Evolutionary conservation across 768 basidiomycete genomes (phyloP).

Genomic region (Psilocybe subaeruginosa): DNA sequence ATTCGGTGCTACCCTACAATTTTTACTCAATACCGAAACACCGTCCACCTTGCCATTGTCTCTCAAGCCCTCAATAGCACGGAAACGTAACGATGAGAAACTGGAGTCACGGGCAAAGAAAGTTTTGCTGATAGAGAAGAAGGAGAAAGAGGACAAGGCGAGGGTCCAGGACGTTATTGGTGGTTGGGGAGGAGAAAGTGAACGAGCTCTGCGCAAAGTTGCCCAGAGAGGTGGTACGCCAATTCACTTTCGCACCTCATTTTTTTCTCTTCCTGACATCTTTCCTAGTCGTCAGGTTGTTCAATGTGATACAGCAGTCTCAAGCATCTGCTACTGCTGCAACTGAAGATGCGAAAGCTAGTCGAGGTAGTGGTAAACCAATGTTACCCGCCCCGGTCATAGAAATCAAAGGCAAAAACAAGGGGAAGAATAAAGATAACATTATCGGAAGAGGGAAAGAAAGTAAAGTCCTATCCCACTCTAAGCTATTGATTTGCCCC

Average conservation of each 20-base stretch:
- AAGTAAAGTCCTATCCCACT: constrained; percentile 36
- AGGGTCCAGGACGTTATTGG: constrained; percentile 74
- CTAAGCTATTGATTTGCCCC: neutral
- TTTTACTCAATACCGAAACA: constrained; percentile 69
- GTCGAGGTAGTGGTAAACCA: constrained; percentile 75
- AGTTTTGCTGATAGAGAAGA: constrained; percentile 69
- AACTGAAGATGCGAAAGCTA: constrained; percentile 59
- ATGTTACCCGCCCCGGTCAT: constrained; percentile 68
- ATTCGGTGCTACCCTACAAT: constrained; percentile 77
- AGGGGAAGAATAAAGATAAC: constrained; percentile 57
- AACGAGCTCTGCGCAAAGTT: constrained; percentile 76
- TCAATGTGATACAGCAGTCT: constrained; percentile 85
- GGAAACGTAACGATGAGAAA: constrained; percentile 76
- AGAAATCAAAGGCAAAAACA: constrained; percentile 51
- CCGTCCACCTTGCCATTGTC: constrained; percentile 76
- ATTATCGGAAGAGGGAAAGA: constrained; percentile 59
- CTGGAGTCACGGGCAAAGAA: constrained; percentile 74
- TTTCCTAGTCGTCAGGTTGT: constrained; percentile 73
- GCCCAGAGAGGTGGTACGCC: constrained; percentile 81
- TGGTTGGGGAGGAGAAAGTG: constrained; percentile 88
- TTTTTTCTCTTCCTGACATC: constrained; percentile 1
- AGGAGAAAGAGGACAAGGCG: constrained; percentile 73
- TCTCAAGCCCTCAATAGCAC: constrained; percentile 72
- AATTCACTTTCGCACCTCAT: neutral
- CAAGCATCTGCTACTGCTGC: constrained; percentile 58